Conservation (phyloP, 1,284 basidiomycete species). For the Tylopilus sp. region DNA sequence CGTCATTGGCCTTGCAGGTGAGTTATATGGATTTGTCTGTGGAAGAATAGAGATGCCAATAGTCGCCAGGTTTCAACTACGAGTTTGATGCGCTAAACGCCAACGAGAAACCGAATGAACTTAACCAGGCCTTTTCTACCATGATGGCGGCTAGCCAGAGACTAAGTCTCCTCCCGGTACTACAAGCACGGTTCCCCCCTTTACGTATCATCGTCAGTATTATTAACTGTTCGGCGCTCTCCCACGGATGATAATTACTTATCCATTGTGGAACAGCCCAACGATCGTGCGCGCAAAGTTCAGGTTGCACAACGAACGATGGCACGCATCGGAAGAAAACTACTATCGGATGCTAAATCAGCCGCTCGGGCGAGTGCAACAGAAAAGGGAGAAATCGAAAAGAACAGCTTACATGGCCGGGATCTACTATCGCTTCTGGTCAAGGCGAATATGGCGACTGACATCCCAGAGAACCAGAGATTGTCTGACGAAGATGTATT, state of each 20-base stretch:
- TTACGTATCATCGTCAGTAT: conserved; percentile 44
- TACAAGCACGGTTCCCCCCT: conserved; percentile 43
- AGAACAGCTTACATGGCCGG: conserved; percentile 35
- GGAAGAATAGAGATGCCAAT: neutral
- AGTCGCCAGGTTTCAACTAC: conserved; percentile 58
- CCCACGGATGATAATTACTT: no score
- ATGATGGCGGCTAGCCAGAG: conserved; percentile 38
- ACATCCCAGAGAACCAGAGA: conserved; percentile 55
- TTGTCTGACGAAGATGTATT: conserved; percentile 74
- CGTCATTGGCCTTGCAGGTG: conserved; percentile 67
- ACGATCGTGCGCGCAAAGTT: conserved; percentile 10
- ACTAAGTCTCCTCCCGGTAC: conserved; percentile 30
- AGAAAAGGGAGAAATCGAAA: conserved; percentile 29
- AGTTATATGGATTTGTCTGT: neutral
- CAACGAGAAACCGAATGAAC: conserved; percentile 42
- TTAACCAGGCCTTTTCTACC: conserved; percentile 49
- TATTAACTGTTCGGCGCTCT: no score
- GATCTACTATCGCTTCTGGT: conserved; percentile 60
- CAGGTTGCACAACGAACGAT: conserved; percentile 26
- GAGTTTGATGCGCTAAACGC: conserved; percentile 54
- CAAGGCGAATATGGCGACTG: conserved; percentile 62
- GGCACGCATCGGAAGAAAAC: conserved; percentile 42
- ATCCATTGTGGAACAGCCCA: conserved; percentile 15
- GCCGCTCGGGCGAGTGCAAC: conserved; percentile 29
- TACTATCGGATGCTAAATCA: conserved; percentile 48